A percentile compares a stretch with the other conserved stretches of the same genome.
Evolutionary conservation across 495 filamentous ascomycete species (phyloP).

Genomic region (Xanthoparmelia taractica): DNA sequence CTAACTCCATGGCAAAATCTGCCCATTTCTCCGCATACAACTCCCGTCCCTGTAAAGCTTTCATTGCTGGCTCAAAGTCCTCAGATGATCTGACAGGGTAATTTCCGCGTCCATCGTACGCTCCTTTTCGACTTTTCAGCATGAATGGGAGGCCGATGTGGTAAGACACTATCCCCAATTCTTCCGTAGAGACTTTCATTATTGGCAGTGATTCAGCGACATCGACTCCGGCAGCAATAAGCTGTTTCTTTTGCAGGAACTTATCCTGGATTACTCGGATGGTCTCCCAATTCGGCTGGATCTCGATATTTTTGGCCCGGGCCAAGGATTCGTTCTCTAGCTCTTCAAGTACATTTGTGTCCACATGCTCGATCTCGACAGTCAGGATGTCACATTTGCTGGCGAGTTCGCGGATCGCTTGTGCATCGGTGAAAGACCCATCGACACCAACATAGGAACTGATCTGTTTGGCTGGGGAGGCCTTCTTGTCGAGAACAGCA

Average conservation of each 20-base stretch:
- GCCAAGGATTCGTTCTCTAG: conserved; percentile 40
- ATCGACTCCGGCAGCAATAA: conserved; percentile 58
- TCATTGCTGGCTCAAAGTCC: conserved; percentile 62
- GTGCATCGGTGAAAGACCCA: conserved; percentile 76
- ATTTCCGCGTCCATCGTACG: conserved; percentile 93
- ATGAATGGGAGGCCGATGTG: conserved; percentile 80
- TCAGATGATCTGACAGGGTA: conserved; percentile 59
- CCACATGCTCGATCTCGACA: conserved; percentile 97
- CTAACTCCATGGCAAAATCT: conserved; percentile 77
- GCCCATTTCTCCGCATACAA: conserved; percentile 93
- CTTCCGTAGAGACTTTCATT: background rate
- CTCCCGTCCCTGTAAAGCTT: conserved; percentile 59
- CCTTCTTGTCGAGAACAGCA: conserved; percentile 69
- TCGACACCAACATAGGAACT: conserved; percentile 68
- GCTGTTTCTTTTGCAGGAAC: conserved; percentile 80
- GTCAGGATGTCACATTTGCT: conserved; percentile 74
- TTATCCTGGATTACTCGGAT: conserved; percentile 95
- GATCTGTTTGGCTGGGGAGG: conserved; percentile 85
- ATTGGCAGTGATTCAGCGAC: conserved; percentile 50
- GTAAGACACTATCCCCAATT: background rate
- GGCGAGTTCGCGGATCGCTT: conserved; percentile 70
- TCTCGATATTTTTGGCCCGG: conserved; percentile 40
- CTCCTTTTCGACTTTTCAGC: conserved; percentile 87
- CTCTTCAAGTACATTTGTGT: conserved; percentile 85
- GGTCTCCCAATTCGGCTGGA: conserved; percentile 72